Conservation (phyloP, 306 rosid genomes). For the Arachis stenosperma region DNA sequence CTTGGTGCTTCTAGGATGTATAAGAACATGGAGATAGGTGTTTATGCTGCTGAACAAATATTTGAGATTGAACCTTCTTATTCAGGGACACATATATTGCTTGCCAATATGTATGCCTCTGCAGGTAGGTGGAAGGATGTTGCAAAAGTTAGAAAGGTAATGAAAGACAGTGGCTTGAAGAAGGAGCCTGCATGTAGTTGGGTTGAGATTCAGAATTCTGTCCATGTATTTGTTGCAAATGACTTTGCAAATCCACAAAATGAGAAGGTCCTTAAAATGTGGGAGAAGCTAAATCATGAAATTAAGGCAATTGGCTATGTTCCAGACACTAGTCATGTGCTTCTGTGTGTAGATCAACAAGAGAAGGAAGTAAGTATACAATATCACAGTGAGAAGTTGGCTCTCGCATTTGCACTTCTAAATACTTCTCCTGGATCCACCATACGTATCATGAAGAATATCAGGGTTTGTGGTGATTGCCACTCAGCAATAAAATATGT, state of each 20-base stretch:
- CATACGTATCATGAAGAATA: slow-evolving; percentile 59
- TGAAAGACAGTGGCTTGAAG: slow-evolving; percentile 42
- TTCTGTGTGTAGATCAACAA: slow-evolving; percentile 48
- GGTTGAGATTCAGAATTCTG: slow-evolving; percentile 57
- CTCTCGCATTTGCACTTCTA: slow-evolving; percentile 57
- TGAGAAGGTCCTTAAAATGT: slow-evolving; percentile 44
- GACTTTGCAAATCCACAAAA: slow-evolving; percentile 51
- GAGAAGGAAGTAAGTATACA: slow-evolving; percentile 52
- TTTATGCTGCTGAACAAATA: slow-evolving; percentile 50
- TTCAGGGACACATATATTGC: slow-evolving; percentile 53
- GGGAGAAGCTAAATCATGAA: slow-evolving; percentile 51
- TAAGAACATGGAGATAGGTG: slow-evolving; percentile 47
- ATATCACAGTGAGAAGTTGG: slow-evolving; percentile 62
- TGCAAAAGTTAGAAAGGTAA: too few species aligned
- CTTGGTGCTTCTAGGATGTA: slow-evolving; percentile 60
- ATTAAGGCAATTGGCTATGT: slow-evolving; percentile 58
- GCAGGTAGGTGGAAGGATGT: slow-evolving; percentile 47
- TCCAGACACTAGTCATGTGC: slow-evolving; percentile 61
- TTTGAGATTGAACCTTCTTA: slow-evolving; percentile 58
- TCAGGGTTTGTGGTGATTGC: slow-evolving; percentile 62
- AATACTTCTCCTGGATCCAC: slow-evolving; percentile 54
- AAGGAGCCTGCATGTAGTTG: slow-evolving; percentile 49
- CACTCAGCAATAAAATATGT: slow-evolving; percentile 54
- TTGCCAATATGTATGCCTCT: slow-evolving; percentile 56
- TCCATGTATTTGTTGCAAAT: slow-evolving; percentile 49